Evolutionary conservation across 441 rosid genomes (phyloP).

Genomic region (Croton laevigatus): DNA sequence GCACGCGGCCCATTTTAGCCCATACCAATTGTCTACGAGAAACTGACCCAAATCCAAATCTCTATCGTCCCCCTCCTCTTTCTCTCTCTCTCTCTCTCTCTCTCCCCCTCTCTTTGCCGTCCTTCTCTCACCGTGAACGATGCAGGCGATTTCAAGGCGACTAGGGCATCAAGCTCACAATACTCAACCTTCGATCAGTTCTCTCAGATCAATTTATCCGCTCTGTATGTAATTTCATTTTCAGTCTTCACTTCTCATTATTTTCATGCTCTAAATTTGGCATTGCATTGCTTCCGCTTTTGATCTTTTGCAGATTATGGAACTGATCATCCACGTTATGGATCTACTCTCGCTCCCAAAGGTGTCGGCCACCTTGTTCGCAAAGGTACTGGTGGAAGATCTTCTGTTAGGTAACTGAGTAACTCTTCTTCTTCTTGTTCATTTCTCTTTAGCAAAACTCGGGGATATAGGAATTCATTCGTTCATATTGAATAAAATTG

Average conservation of each 20-base stretch:
- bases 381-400: constrained; percentile 99
- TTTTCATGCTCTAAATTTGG: background rate
- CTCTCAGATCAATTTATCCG: constrained; percentile 50
- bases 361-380: constrained; percentile 86
- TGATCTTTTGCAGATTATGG: constrained; percentile 47
- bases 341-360: constrained; percentile 58
- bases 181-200: constrained; percentile 41
- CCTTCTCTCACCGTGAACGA: constrained; percentile 33
- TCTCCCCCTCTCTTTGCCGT: constrained; percentile 15
- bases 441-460: background rate
- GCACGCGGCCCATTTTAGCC: background rate
- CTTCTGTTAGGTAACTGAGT: constrained; percentile 87
- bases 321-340: constrained; percentile 54
- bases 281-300: background rate
- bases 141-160: constrained; percentile 76
- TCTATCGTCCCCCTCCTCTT: background rate
- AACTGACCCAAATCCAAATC: constrained; percentile 17
- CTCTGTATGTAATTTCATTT: constrained; percentile 42
- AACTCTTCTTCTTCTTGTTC: background rate
- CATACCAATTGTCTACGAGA: background rate
- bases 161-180: constrained; percentile 47
- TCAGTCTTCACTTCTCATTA: constrained; percentile 12
- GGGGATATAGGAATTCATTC: background rate
- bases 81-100: constrained; percentile 6
- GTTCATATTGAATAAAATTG: background rate